These are phyloP conservation scores for Protostelium mycophagum DNA, from an alignment of 78 protist genomes.

Conservation along the genomic window DNA sequence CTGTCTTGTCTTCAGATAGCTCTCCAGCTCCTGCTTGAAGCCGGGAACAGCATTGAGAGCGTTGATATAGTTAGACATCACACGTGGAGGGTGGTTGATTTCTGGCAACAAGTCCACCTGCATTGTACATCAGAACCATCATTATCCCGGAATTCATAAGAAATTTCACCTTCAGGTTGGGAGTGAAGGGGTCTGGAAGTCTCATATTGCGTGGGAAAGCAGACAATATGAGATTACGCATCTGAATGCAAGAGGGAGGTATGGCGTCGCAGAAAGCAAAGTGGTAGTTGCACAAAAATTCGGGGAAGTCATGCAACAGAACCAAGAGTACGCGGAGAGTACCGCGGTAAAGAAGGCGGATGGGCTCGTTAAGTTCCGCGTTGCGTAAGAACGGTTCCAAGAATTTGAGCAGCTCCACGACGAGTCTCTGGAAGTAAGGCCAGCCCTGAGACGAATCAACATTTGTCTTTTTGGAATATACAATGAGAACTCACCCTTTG, in stretches of 20 bases:
- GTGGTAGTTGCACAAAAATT: slow-evolving; percentile 95
- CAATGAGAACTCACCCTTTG: neutral
- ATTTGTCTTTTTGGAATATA: neutral
- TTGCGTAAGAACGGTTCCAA: slow-evolving; percentile 79
- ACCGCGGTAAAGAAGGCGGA: slow-evolving; percentile 81
- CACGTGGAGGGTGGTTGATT: slow-evolving; percentile 78
- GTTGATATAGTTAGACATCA: slow-evolving; percentile 46
- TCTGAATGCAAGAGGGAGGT: slow-evolving; percentile 92
- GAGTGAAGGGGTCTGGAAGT: slow-evolving; percentile 97
- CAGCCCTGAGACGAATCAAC: slow-evolving; percentile 48
- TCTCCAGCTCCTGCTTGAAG: slow-evolving; percentile 60
- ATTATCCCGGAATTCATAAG: neutral
- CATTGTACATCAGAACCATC: slow-evolving; percentile 9
- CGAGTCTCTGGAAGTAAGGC: slow-evolving; percentile 72
- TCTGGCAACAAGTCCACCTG: slow-evolving; percentile 92
- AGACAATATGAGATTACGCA: slow-evolving; percentile 92
- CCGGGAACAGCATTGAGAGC: slow-evolving; percentile 32
- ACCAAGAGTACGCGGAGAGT: slow-evolving; percentile 82
- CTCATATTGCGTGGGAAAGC: slow-evolving; percentile 93
- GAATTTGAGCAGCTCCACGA: slow-evolving; percentile 83
- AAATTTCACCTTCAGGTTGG: slow-evolving; percentile 85
- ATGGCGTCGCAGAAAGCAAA: slow-evolving; percentile 89
- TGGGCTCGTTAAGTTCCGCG: slow-evolving; percentile 75
- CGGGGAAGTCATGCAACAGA: slow-evolving; percentile 98
- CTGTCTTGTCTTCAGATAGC: slow-evolving; percentile 57